A percentile compares a stretch with the other conserved stretches of the same genome.
Evolutionary conservation across 1,284 basidiomycete genomes (phyloP).

Genomic region (Irpex lacteus): DNA sequence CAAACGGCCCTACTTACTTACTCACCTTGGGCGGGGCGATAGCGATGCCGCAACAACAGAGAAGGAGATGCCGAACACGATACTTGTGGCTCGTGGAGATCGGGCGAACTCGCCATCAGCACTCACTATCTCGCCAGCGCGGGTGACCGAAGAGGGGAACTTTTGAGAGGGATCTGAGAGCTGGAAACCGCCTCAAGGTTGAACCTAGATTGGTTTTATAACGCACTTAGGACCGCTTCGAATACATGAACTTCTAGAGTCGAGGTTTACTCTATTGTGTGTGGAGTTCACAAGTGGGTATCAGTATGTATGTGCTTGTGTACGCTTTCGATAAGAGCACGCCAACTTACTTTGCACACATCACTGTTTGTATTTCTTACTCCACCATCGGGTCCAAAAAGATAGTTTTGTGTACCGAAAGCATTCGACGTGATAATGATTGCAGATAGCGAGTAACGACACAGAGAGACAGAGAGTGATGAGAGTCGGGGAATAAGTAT

Average conservation of each 20-base stretch:
- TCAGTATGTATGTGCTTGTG: neutral
- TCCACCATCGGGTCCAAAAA: neutral
- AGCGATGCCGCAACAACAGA: neutral
- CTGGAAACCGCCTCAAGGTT: neutral
- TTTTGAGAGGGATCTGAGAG: neutral
- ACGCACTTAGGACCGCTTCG: neutral
- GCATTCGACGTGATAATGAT: neutral
- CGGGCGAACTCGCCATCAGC: neutral
- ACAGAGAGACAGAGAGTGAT: neutral
- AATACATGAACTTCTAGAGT: neutral
- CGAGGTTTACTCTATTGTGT: neutral
- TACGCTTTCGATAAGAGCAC: neutral
- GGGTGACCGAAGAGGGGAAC: no score
- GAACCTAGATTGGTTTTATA: neutral
- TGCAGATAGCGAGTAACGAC: neutral
- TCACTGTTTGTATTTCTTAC: neutral
- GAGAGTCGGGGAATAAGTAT: neutral
- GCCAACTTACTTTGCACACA: neutral
- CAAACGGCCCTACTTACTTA: neutral
- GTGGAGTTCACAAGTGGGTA: neutral
- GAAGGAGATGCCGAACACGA: no score
- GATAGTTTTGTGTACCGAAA: neutral
- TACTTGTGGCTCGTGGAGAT: no score
- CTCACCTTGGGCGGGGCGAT: neutral
- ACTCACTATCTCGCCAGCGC: neutral